Percentiles rank a stretch among this genome's conserved stretches.
phyloP scores from a whole-genome alignment of 148 eudicot species.

The Silene latifolia region DNA sequence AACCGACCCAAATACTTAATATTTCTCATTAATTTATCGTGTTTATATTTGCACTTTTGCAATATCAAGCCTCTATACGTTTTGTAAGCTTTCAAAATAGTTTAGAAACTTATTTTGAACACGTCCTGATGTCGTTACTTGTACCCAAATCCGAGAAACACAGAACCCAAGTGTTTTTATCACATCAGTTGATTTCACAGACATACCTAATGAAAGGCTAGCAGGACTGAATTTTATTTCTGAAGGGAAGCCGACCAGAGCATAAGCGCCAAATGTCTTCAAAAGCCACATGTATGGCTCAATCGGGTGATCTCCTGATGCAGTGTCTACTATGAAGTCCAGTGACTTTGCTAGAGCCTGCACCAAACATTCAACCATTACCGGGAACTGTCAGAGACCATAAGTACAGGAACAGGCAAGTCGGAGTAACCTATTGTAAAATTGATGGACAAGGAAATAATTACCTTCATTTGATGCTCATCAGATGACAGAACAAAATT shows the following conservation, averaged over 20 bases:
- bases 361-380: constrained; percentile 1
- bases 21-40: no score
- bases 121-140: no score
- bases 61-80: no score
- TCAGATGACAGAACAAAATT: constrained; percentile 63
- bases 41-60: no score
- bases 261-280: constrained; percentile 61
- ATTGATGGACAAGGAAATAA: not conserved
- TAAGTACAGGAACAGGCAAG: no score
- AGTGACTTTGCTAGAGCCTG: constrained; percentile 54
- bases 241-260: constrained; percentile 60
- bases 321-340: constrained; percentile 75
- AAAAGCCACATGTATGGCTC: constrained; percentile 59
- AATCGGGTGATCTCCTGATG: constrained; percentile 69
- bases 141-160: not conserved
- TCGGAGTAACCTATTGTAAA: no score
- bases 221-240: constrained; percentile 63
- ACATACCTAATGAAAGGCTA: constrained; percentile 50
- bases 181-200: not conserved
- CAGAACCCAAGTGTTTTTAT: not conserved
- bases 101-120: no score
- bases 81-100: no score
- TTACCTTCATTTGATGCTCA: constrained; percentile 56
- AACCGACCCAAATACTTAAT: no score
- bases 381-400: not conserved